Base-by-base conservation (phyloP, 2,329 filamentous ascomycete genomes). In the Diaporthe capsici region DNA sequence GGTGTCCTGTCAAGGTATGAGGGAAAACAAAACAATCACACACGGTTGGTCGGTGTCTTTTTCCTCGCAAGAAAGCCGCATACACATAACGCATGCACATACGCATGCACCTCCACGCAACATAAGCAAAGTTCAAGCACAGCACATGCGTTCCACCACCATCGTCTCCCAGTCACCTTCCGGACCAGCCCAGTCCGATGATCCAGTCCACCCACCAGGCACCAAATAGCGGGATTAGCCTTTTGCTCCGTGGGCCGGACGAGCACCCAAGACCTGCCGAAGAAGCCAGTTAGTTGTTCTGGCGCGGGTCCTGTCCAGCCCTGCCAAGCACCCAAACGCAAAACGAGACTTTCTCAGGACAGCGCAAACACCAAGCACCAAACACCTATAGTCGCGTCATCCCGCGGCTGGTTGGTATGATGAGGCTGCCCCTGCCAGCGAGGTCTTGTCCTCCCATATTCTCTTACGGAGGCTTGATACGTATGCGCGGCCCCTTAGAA, bases 111-210 rank as follows among this genome's bases (percentile, higher is more conserved):
- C 37, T 39, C 12, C 12, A 4, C 37, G 10, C 5, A 39, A 42
- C 31, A 68, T 53, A 2, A 25, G 65, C 44, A 68, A 42, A 53
- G 47, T 68, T 39, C 28, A 15, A 22, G 22, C 25, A 47, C 25
- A 37, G 17, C 34, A 28, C 25, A 34, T 4, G 25, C 61, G 22
- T 58, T 37, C 5, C 57, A 60, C 10, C 57, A 65, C 42, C 34
- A 13, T 2, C n/a, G 1, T 17, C 25, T 7, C 12, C n/a, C 58
- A 60, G 12, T 9, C 20, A 25, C 4, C 17, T 22, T 7, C 22
- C 28, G 12, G 65, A 53, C 65, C 65, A 68, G 65, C 65, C 65
- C 49, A 20, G 34, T 70, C 65, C 65, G 65, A 70, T 70, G 65
- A 70, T 70, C 1, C 49, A 31, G 49, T 7, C 65, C 65, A 70